A percentile compares a stretch with the other conserved stretches of the same genome.
phyloP scores from a whole-genome alignment of 2,329 filamentous ascomycete genomes.

The Amphichorda felina region DNA sequence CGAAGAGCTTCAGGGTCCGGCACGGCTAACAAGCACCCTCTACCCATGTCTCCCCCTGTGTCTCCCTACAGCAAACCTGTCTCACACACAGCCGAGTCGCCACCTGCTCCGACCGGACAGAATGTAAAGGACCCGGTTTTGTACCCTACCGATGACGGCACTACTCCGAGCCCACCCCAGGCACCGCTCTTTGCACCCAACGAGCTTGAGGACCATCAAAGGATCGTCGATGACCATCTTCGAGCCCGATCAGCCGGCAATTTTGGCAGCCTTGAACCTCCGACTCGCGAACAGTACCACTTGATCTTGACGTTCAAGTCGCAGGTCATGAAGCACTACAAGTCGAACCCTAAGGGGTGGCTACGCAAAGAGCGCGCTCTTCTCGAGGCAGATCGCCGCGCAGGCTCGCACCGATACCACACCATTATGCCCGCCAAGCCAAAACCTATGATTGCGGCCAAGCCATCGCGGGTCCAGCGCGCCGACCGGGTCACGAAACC shows the following conservation, averaged over 20 bases:
- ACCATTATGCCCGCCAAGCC: constrained; percentile 31
- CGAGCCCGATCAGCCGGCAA: constrained; percentile 1
- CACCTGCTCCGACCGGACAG: constrained; percentile 15
- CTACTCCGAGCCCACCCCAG: constrained; percentile 26
- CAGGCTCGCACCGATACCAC: constrained; percentile 23
- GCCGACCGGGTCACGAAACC: constrained; percentile 23
- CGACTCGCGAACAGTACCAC: constrained; percentile 23
- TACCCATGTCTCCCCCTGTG: constrained; percentile 45
- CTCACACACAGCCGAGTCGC: constrained; percentile 17
- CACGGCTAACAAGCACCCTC: constrained; percentile 15
- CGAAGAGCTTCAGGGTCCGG: neutral
- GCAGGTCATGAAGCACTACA: constrained; percentile 34
- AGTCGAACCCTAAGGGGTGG: constrained; percentile 32
- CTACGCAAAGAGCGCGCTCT: constrained; percentile 36
- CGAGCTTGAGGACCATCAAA: constrained; percentile 26
- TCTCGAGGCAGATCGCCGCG: constrained; percentile 33
- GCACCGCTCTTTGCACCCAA: constrained; percentile 31
- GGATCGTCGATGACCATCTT: constrained; percentile 29
- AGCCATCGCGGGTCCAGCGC: constrained; percentile 15
- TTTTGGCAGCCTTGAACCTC: neutral
- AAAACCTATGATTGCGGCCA: constrained; percentile 8
- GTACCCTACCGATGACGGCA: constrained; percentile 35
- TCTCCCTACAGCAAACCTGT: constrained; percentile 33
- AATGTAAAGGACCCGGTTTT: constrained; percentile 42
- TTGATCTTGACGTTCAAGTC: constrained; percentile 40